A percentile compares a stretch with the other conserved stretches of the same genome.
Conservation (phyloP, 805 yeast genomes). For the Metschnikowia reukaufii region DNA sequence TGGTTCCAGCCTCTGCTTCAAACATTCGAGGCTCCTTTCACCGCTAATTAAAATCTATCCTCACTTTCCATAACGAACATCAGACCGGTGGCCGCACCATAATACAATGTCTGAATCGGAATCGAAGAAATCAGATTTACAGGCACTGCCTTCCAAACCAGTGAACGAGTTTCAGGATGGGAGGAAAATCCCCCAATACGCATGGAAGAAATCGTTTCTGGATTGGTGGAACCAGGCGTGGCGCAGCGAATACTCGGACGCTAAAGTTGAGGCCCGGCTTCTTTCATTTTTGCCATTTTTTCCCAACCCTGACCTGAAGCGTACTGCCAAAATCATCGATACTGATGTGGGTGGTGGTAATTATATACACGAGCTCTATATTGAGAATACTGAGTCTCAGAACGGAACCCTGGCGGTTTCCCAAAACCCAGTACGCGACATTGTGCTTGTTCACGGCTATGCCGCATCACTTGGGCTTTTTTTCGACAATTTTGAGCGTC, state of each 20-base stretch:
- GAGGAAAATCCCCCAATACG: conserved; percentile 16
- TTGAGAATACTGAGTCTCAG: conserved; percentile 43
- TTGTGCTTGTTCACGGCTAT: conserved; percentile 87
- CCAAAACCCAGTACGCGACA: conserved; percentile 39
- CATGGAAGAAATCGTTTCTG: conserved; percentile 16
- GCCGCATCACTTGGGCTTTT: conserved; percentile 89
- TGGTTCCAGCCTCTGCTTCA: too few relatives aligned
- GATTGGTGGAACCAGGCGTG: conserved; percentile 20
- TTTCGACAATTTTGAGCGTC: conserved; percentile 60
- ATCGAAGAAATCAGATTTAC: background rate
- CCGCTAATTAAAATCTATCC: too few relatives aligned
- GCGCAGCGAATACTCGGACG: conserved; percentile 23
- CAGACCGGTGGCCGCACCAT: background rate
- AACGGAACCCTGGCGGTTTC: conserved; percentile 8
- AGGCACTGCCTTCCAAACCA: conserved; percentile 1
- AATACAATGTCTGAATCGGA: conserved; percentile 1
- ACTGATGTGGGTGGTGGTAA: conserved; percentile 56
- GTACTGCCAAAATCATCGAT: conserved; percentile 48
- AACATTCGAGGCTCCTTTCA: too few relatives aligned
- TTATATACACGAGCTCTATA: conserved; percentile 74
- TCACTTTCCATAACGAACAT: too few relatives aligned
- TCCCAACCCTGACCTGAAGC: conserved; percentile 51
- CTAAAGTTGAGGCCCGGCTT: conserved; percentile 39
- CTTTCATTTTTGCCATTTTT: conserved; percentile 59
- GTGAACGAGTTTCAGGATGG: conserved; percentile 19